Conservation (phyloP, 805 yeast genomes). For the Brettanomyces naardenensis region DNA sequence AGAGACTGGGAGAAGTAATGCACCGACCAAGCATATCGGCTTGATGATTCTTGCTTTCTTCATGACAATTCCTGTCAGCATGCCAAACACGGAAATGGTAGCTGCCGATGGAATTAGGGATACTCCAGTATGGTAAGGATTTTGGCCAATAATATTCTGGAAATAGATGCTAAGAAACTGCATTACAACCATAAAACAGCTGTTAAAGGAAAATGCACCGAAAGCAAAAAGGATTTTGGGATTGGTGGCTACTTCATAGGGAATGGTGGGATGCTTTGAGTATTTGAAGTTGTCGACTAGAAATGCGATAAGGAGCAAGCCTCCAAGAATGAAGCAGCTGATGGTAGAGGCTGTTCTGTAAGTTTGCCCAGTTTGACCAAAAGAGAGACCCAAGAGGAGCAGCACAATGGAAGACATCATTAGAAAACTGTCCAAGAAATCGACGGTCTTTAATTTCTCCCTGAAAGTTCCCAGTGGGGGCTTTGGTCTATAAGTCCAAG, state of each 20-base stretch:
- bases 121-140: not conserved
- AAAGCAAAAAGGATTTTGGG: not conserved
- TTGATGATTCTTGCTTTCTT: conserved; percentile 33
- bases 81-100: no score
- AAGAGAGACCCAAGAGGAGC: conserved; percentile 42
- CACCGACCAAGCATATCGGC: conserved; percentile 31
- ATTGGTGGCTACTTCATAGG: conserved; percentile 26
- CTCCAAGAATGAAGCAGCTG: conserved; percentile 39
- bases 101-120: not conserved
- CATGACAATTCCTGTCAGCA: conserved; percentile 28
- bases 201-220: not conserved
- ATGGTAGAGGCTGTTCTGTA: conserved; percentile 51
- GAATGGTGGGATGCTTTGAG: conserved; percentile 40
- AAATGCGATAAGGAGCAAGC: conserved; percentile 28
- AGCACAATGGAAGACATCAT: conserved; percentile 37
- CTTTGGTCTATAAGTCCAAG: conserved; percentile 40
- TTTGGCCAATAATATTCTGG: not conserved
- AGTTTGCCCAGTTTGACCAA: conserved; percentile 45
- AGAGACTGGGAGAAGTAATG: conserved; percentile 26
- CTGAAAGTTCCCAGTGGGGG: conserved; percentile 30
- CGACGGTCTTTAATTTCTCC: conserved; percentile 35
- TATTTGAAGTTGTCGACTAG: conserved; percentile 31
- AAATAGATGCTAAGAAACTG: conserved; percentile 1
- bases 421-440: conserved; percentile 40
- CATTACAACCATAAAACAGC: not conserved